These are phyloP conservation scores for Aurantiochytrium sp. DNA, from an alignment of 108 stramenopile species.

Conservation along the genomic window DNA sequence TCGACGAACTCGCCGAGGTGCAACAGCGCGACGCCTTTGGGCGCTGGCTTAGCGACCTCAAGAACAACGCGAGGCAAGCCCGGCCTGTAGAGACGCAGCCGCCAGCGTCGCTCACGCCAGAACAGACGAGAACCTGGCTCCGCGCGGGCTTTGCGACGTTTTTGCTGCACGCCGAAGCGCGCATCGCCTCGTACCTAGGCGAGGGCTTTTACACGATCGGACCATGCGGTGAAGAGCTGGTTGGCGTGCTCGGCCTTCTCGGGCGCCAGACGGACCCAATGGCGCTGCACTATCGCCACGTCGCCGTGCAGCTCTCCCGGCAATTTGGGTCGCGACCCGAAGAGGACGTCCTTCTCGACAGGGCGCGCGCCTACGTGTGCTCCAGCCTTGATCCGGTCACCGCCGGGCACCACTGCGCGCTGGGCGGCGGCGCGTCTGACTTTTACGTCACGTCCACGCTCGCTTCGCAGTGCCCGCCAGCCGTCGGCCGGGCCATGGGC, in stretches of 20 bases:
- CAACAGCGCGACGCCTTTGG: background rate
- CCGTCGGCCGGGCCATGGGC: constrained; percentile 74
- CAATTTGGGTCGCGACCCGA: constrained; percentile 51
- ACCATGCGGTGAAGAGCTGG: constrained; percentile 79
- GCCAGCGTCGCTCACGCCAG: no score
- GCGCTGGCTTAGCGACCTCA: background rate
- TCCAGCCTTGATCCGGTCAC: constrained; percentile 73
- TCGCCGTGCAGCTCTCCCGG: constrained; percentile 59
- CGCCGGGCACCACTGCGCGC: constrained; percentile 74
- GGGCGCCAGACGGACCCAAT: constrained; percentile 52
- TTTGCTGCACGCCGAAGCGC: constrained; percentile 68
- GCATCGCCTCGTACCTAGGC: constrained; percentile 69
- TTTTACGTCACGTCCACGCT: constrained; percentile 63
- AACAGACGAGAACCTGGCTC: constrained; percentile 17
- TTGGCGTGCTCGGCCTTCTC: constrained; percentile 55
- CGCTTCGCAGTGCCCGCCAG: constrained; percentile 74
- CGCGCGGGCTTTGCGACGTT: constrained; percentile 71
- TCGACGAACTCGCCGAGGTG: background rate
- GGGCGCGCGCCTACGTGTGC: constrained; percentile 69
- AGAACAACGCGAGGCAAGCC: no score
- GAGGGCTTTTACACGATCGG: constrained; percentile 80
- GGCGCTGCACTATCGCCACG: constrained; percentile 78
- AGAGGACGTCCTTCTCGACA: constrained; percentile 64
- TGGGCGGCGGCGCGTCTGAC: constrained; percentile 54
- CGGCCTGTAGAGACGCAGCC: background rate